Evolutionary conservation across 768 basidiomycete genomes (phyloP).

Genomic region (Tylopilus rubrobrunneus): DNA sequence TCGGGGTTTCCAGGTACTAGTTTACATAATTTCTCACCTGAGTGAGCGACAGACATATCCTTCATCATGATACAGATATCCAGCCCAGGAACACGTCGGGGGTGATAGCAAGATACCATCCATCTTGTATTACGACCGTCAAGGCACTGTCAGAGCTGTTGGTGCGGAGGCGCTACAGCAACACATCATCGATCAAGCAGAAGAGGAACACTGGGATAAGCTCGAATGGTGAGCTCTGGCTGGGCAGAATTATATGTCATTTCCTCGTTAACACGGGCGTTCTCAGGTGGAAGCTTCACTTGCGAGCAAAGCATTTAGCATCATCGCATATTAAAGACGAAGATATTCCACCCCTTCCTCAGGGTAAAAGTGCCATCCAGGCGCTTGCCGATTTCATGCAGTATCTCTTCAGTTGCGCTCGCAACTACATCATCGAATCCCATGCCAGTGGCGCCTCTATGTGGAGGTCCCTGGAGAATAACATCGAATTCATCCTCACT

Average conservation of each 20-base stretch:
- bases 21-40: neutral
- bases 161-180: constrained; percentile 35
- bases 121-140: constrained; percentile 43
- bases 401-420: constrained; percentile 23
- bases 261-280: neutral
- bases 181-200: constrained; percentile 1
- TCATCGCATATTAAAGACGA: constrained; percentile 22
- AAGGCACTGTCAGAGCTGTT: constrained; percentile 36
- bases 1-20: constrained; percentile 25
- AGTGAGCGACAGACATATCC: neutral
- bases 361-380: constrained; percentile 15
- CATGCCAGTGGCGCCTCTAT: constrained; percentile 24
- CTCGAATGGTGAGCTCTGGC: constrained; percentile 2
- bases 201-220: constrained; percentile 1
- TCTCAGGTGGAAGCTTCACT: constrained; percentile 25
- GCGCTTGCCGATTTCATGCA: constrained; percentile 26
- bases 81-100: constrained; percentile 41
- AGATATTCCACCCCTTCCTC: constrained; percentile 23
- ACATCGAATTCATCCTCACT: constrained; percentile 5
- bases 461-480: constrained; percentile 5
- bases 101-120: constrained; percentile 49
- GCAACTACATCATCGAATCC: constrained; percentile 20
- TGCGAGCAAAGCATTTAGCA: constrained; percentile 27
- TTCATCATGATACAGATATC: constrained; percentile 33
- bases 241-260: neutral